phyloP scores from a whole-genome alignment of 805 yeast species.

The Pichia rugopelliculosa region DNA sequence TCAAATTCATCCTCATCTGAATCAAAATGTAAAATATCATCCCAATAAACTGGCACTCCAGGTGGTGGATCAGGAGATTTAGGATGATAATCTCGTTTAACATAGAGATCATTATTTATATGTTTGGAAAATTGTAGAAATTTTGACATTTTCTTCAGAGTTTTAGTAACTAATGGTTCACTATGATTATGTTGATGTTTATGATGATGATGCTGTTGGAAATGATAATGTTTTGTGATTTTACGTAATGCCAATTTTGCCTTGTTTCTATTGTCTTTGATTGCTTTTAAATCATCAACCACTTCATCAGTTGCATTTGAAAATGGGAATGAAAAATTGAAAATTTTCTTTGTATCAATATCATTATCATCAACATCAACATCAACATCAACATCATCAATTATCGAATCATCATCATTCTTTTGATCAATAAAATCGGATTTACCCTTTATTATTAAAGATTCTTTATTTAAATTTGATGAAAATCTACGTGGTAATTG shows the following conservation, averaged over 20 bases:
- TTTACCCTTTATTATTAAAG: neutral
- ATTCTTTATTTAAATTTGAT: neutral
- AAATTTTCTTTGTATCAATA: constrained; percentile 30
- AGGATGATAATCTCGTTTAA: constrained; percentile 5
- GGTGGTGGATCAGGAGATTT: constrained; percentile 7
- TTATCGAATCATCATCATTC: constrained; percentile 3
- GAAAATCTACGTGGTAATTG: neutral
- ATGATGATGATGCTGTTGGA: neutral
- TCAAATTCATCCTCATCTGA: constrained; percentile 20
- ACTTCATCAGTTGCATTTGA: constrained; percentile 29
- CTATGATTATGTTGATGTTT: neutral
- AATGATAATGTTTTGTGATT: neutral
- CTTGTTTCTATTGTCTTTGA: neutral
- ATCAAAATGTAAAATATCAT: constrained; percentile 4
- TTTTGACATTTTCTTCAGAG: constrained; percentile 1
- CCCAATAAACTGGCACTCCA: constrained; percentile 5
- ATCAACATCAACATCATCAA: constrained; percentile 18
- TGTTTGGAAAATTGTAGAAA: neutral
- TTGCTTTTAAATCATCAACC: neutral
- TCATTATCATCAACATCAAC: constrained; percentile 20
- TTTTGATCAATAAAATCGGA: neutral
- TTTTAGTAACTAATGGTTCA: neutral
- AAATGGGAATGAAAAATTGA: constrained; percentile 54
- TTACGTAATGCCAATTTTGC: neutral
- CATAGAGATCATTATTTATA: neutral